These are phyloP conservation scores for Chaetomiaceae sp. DNA, from an alignment of 2,329 filamentous ascomycete species.

Conservation along the genomic window DNA sequence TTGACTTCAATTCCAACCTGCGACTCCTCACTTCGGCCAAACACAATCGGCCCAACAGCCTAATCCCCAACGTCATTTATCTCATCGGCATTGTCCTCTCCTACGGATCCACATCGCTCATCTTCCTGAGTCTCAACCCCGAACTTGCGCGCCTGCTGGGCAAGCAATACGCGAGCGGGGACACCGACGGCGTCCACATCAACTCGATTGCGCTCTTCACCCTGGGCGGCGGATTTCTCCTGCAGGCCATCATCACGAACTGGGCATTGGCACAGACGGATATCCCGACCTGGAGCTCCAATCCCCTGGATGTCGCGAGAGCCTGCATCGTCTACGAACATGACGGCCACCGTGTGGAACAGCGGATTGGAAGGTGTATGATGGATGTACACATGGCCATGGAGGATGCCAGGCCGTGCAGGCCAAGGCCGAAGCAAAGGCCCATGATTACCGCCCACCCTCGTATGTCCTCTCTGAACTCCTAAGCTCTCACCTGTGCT, in stretches of 20 bases:
- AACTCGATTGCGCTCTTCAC: constrained; percentile 24
- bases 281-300: constrained; percentile 28
- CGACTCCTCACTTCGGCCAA: constrained; percentile 25
- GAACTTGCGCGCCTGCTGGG: constrained; percentile 18
- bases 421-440: constrained; percentile 21
- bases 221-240: constrained; percentile 25
- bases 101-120: constrained; percentile 27
- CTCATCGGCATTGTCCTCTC: constrained; percentile 25
- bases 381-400: constrained; percentile 24
- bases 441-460: constrained; percentile 22
- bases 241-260: constrained; percentile 25
- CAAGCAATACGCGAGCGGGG: constrained; percentile 6
- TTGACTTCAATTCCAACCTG: constrained; percentile 30
- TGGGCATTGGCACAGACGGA: constrained; percentile 24
- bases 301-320: constrained; percentile 27
- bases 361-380: constrained; percentile 23
- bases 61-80: constrained; percentile 23
- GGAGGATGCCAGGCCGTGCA: constrained; percentile 13
- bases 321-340: constrained; percentile 20
- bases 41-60: constrained; percentile 23
- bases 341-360: constrained; percentile 15
- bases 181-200: constrained; percentile 17
- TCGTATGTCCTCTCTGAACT: too few species aligned
- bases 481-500: too few species aligned
- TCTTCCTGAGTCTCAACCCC: constrained; percentile 26